phyloP scores from a whole-genome alignment of 257 asterid genomes.

The Misopates orontium region DNA sequence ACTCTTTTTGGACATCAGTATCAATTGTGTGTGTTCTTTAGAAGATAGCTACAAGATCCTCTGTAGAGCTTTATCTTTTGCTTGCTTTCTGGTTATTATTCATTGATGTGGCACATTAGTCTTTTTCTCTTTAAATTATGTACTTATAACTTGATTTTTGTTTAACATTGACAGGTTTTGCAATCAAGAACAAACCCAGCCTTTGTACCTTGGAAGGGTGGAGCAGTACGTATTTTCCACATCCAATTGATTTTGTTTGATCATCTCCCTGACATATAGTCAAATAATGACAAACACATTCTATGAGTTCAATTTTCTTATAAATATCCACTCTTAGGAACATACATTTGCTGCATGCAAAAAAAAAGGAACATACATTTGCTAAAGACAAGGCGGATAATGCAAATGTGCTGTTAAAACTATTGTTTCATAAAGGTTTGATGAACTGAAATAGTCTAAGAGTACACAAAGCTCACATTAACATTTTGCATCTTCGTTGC shows the following conservation, averaged over 20 bases:
- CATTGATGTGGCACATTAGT: slow-evolving; percentile 11
- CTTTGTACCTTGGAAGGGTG: slow-evolving; percentile 90
- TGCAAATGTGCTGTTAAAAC: too few relatives aligned
- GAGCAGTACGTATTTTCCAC: slow-evolving; percentile 67
- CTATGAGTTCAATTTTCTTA: too few relatives aligned
- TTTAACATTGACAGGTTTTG: slow-evolving; percentile 56
- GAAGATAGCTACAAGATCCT: not conserved
- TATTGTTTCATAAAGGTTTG: too few relatives aligned
- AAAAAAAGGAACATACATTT: too few relatives aligned
- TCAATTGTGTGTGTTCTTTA: not conserved
- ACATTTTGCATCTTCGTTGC: too few relatives aligned
- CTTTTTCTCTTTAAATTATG: not conserved
- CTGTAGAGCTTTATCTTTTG: slow-evolving; percentile 1
- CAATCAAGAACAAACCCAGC: slow-evolving; percentile 79
- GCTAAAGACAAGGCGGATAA: too few relatives aligned
- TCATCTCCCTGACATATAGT: not conserved
- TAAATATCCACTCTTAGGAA: too few relatives aligned
- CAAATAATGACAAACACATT: too few relatives aligned
- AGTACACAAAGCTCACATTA: too few relatives aligned
- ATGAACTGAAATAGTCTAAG: too few relatives aligned
- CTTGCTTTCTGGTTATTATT: slow-evolving; percentile 18
- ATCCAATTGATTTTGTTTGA: not conserved
- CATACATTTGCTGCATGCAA: too few relatives aligned
- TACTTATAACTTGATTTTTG: slow-evolving; percentile 12
- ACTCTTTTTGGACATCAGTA: slow-evolving; percentile 2